A percentile compares a stretch with the other conserved stretches of the same genome.
Conservation (phyloP, 1,284 basidiomycete species). For the Blastosporella zonata region DNA sequence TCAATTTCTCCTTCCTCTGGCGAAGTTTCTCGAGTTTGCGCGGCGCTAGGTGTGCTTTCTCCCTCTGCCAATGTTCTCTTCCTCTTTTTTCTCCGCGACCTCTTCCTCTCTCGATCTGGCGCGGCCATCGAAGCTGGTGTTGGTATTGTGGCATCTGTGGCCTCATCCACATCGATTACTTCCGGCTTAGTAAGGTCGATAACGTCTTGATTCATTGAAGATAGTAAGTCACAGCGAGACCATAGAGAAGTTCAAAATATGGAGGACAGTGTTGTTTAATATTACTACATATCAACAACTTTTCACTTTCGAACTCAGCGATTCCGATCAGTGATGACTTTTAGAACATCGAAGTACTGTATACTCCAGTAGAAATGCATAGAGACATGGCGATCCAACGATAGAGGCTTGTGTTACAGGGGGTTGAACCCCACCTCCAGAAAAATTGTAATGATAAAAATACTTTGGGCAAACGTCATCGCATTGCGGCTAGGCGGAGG, state of each 20-base stretch:
- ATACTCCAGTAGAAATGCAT: too few relatives aligned
- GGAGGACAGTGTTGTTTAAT: background rate
- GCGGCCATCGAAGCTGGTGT: background rate
- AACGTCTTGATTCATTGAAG: constrained; percentile 18
- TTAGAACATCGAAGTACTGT: too few relatives aligned
- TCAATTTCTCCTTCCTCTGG: constrained; percentile 15
- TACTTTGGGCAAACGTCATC: too few relatives aligned
- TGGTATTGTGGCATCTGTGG: background rate
- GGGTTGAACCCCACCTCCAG: too few relatives aligned
- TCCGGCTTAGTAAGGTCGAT: constrained; percentile 24
- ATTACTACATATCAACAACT: constrained; percentile 1
- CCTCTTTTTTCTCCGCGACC: constrained; percentile 19
- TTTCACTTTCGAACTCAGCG: constrained; percentile 19
- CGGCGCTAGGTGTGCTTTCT: constrained; percentile 10
- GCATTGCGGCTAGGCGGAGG: too few relatives aligned
- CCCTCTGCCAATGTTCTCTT: constrained; percentile 16
- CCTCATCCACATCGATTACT: constrained; percentile 9
- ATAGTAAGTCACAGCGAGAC: background rate
- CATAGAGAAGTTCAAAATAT: background rate
- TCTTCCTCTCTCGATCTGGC: constrained; percentile 16
- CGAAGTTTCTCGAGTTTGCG: constrained; percentile 16
- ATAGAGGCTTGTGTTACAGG: too few relatives aligned
- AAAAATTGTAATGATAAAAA: too few relatives aligned
- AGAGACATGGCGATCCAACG: too few relatives aligned
- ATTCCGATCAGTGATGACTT: too few relatives aligned